Conservation (phyloP, 108 stramenopile genomes). For the Mediolabrus comicus region DNA sequence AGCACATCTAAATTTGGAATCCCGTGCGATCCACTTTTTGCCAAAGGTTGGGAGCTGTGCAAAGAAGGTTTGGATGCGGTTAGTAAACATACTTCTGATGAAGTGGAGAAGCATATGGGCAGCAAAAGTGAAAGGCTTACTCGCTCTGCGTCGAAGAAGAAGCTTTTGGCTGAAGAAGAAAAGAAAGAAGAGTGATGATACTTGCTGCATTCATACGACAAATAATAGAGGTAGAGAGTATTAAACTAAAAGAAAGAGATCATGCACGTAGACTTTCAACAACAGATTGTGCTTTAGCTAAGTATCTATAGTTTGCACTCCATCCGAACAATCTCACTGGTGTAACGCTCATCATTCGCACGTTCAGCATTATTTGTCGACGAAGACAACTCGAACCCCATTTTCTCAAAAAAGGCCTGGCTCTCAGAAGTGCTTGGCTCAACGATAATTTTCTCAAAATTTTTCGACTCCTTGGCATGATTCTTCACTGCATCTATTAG, state of each 20-base stretch:
- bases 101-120: conserved; percentile 44
- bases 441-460: conserved; percentile 34
- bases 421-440: conserved; percentile 39
- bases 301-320: conserved; percentile 45
- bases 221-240: background rate
- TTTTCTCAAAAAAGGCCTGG: conserved; percentile 48
- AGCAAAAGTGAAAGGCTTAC: conserved; percentile 21
- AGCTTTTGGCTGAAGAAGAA: background rate
- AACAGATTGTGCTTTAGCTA: background rate
- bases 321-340: conserved; percentile 31
- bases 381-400: conserved; percentile 57
- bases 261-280: background rate
- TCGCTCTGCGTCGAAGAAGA: conserved; percentile 20
- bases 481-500: conserved; percentile 48
- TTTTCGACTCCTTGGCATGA: conserved; percentile 29
- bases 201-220: background rate
- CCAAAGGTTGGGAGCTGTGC: conserved; percentile 50
- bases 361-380: conserved; percentile 5
- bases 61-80: conserved; percentile 39
- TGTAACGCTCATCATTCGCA: conserved; percentile 5
- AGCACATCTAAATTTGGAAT: conserved; percentile 10
- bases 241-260: background rate
- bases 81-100: conserved; percentile 30
- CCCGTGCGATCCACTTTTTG: conserved; percentile 72
- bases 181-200: background rate